phyloP scores from a whole-genome alignment of 495 filamentous ascomycete genomes.

The Saxispiralis lemnorum region DNA sequence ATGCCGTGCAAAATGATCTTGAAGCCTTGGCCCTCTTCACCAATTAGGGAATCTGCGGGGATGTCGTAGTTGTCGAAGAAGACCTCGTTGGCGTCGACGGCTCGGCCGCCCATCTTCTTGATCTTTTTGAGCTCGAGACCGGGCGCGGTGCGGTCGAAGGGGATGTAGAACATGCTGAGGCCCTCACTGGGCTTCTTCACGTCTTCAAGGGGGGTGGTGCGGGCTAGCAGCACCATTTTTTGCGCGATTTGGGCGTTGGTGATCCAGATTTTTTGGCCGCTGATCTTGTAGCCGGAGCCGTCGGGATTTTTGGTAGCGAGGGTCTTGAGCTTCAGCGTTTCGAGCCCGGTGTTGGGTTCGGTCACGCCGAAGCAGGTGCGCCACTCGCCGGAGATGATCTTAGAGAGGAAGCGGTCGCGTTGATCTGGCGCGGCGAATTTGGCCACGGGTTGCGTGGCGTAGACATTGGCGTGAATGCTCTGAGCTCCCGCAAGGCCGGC shows the following conservation, averaged over 20 bases:
- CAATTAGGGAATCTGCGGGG: slow-evolving; percentile 42
- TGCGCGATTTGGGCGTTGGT: slow-evolving; percentile 58
- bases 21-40: slow-evolving; percentile 54
- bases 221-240: slow-evolving; percentile 62
- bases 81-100: slow-evolving; percentile 68
- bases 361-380: slow-evolving; percentile 58
- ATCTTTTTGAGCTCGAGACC: slow-evolving; percentile 51
- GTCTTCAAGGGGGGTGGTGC: slow-evolving; percentile 50
- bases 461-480: slow-evolving; percentile 59
- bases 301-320: slow-evolving; percentile 27
- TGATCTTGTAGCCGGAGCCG: slow-evolving; percentile 40
- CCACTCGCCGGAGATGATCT: slow-evolving; percentile 49
- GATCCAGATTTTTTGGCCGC: slow-evolving; percentile 70
- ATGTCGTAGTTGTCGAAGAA: slow-evolving; percentile 63
- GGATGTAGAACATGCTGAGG: slow-evolving; percentile 60
- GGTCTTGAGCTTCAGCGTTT: slow-evolving; percentile 52
- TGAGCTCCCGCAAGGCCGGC: slow-evolving; percentile 67
- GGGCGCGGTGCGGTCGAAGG: slow-evolving; percentile 39
- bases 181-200: slow-evolving; percentile 50
- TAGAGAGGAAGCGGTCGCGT: slow-evolving; percentile 41
- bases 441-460: slow-evolving; percentile 59
- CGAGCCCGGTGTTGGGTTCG: slow-evolving; percentile 53
- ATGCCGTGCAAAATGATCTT: slow-evolving; percentile 65
- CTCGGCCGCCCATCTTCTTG: slow-evolving; percentile 64
- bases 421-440: slow-evolving; percentile 49